Evolutionary conservation across 2,329 filamentous ascomycete genomes (phyloP).

Genomic region (Teratosphaeria nubilosa): DNA sequence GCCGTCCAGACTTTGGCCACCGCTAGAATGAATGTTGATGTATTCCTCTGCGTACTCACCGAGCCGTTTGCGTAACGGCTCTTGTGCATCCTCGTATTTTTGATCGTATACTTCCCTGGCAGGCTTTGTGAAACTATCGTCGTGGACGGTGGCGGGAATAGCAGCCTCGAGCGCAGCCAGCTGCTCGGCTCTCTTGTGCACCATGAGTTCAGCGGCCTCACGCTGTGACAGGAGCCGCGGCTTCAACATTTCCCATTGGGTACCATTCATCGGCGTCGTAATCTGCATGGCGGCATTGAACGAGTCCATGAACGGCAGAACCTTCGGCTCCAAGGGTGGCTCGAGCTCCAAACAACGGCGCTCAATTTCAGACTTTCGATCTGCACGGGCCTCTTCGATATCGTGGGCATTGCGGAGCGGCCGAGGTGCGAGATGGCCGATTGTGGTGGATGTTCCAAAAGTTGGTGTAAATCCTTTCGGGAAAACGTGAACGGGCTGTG

Average conservation of each 20-base stretch:
- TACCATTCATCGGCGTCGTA: slow-evolving; percentile 55
- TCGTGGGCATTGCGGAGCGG: slow-evolving; percentile 50
- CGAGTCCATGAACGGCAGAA: slow-evolving; percentile 60
- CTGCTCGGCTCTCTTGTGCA: slow-evolving; percentile 39
- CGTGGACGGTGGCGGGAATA: slow-evolving; percentile 36
- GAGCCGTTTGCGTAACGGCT: slow-evolving; percentile 55
- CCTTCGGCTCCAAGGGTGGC: slow-evolving; percentile 52
- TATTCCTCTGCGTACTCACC: slow-evolving; percentile 59
- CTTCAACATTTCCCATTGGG: slow-evolving; percentile 59
- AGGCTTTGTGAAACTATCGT: slow-evolving; percentile 40
- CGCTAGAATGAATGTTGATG: slow-evolving; percentile 55
- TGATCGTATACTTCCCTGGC: slow-evolving; percentile 53
- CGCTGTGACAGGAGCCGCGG: slow-evolving; percentile 58
- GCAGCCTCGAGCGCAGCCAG: slow-evolving; percentile 35
- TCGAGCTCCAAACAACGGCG: slow-evolving; percentile 52
- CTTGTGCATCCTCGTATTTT: slow-evolving; percentile 62
- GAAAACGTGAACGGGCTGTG: slow-evolving; percentile 19
- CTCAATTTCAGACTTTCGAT: slow-evolving; percentile 61
- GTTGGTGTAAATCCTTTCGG: slow-evolving; percentile 3
- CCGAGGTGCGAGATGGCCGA: background rate
- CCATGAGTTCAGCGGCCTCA: slow-evolving; percentile 50
- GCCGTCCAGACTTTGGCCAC: slow-evolving; percentile 52
- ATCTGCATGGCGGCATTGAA: slow-evolving; percentile 67
- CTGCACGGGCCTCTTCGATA: slow-evolving; percentile 53
- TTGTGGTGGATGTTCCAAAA: background rate